phyloP scores from a whole-genome alignment of 2,329 filamentous ascomycete genomes.

The Stagonosporopsis rhizophila region DNA sequence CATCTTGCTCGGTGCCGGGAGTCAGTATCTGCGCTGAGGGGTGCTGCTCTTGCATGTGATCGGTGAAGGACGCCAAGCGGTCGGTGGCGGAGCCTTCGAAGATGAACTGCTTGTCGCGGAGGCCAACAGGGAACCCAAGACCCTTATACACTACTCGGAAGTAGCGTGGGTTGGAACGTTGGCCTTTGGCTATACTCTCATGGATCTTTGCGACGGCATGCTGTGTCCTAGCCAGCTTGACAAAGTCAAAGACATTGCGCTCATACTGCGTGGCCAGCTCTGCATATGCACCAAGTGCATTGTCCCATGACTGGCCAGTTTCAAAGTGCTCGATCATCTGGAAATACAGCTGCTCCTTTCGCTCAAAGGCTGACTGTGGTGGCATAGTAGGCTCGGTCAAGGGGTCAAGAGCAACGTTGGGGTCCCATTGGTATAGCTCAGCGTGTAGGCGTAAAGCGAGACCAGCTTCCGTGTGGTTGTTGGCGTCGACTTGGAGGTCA shows the following conservation, averaged over 20 bases:
- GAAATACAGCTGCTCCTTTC: constrained; percentile 91
- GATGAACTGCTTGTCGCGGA: constrained; percentile 91
- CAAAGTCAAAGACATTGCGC: constrained; percentile 85
- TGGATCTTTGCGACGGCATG: constrained; percentile 92
- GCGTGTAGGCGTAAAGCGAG: constrained; percentile 89
- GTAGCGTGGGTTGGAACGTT: constrained; percentile 80
- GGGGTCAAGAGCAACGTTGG: constrained; percentile 68
- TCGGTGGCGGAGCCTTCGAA: constrained; percentile 84
- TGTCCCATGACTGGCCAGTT: constrained; percentile 92
- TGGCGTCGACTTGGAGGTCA: constrained; percentile 73
- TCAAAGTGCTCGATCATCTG: constrained; percentile 95
- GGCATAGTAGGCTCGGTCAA: constrained; percentile 79
- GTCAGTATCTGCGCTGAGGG: constrained; percentile 83
- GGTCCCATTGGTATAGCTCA: constrained; percentile 91
- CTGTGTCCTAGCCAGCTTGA: constrained; percentile 87
- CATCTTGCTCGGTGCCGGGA: constrained; percentile 72
- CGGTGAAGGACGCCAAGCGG: constrained; percentile 80
- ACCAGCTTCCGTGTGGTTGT: constrained; percentile 86
- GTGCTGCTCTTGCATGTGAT: constrained; percentile 90
- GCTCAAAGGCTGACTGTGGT: constrained; percentile 85
- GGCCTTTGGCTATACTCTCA: constrained; percentile 83
- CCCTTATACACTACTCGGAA: constrained; percentile 92
- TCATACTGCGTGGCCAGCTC: constrained; percentile 94
- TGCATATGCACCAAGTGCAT: constrained; percentile 84
- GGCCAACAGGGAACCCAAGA: constrained; percentile 79